Evolutionary conservation across 2,329 filamentous ascomycete species (phyloP), one percentile per base, ranked within the genome.

Genomic region (Aspergillus tanneri): DNA sequence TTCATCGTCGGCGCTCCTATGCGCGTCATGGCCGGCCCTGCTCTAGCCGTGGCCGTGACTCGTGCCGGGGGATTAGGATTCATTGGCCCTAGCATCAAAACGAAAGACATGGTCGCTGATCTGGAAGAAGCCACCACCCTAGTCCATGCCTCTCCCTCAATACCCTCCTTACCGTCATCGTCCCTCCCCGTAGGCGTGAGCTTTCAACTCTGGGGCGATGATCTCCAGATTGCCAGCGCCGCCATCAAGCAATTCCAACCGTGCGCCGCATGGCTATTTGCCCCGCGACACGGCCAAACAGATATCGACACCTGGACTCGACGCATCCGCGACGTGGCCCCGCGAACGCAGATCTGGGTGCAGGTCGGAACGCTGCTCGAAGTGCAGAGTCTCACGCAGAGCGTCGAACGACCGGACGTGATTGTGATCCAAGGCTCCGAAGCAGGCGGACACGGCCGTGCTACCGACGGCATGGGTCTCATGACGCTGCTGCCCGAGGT

Each of bases 1-100:
- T 69, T 88, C 14, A 76, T 90, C 18, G 73, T 81, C 46, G 72
- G 77, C 46, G 87, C 84, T 2, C 87, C 87, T 0, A 90, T 90
- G 87, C 81, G 85, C 42, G 74, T 85, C 18, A 82, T 89, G 55
- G 72, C 77, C 53, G 77, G 69, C 59, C 79, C 66, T 50, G 76
- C 64, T 0, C 74, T 90, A 2, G 83, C 85, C 2, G 71, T 83
- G 14, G 78, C 82, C 25, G 77, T 88, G 11, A 83, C 81, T 2
- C 68, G 68, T 53, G 77, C 81, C 23, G 78, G 79, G 2, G 78
- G 77, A 1, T 54, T 80, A 0, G 80, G 74, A 1, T 75, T 90
- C 53, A 74, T 83, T 11, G 71, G 74, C 1, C 83, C 84, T 0
- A 81, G 82, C 0, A 85, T 62, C 19, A 70, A 71, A 49, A 63